Conservation (phyloP, 2,329 filamentous ascomycete genomes). For the Clarireedia sp. region DNA sequence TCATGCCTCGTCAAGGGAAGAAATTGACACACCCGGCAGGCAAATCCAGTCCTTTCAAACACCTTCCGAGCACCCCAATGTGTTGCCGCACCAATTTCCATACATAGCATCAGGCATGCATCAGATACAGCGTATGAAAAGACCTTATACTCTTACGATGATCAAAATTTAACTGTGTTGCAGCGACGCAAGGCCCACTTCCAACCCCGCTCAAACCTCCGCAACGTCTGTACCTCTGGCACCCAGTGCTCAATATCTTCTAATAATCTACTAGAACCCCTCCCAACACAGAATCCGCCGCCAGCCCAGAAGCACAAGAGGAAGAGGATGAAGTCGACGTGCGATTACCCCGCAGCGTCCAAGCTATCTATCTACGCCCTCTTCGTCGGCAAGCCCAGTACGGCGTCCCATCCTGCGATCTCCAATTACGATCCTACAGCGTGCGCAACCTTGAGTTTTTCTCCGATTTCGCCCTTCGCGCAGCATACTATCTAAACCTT, state of each 20-base stretch:
- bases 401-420: constrained; percentile 77
- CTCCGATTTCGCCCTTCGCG: constrained; percentile 85
- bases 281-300: background rate
- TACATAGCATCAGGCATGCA: background rate
- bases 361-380: constrained; percentile 79
- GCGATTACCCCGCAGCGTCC: constrained; percentile 71
- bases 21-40: constrained; percentile 10
- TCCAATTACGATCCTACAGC: constrained; percentile 88
- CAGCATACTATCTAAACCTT: constrained; percentile 87
- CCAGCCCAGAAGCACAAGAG: background rate
- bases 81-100: background rate
- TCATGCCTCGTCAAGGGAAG: background rate
- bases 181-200: background rate
- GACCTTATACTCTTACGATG: too few relatives aligned
- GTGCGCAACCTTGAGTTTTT: constrained; percentile 90
- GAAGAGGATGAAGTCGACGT: constrained; percentile 5
- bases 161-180: background rate
- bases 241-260: background rate
- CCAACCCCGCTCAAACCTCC: background rate
- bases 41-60: constrained; percentile 12
- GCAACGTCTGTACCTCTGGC: background rate
- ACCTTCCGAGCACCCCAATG: constrained; percentile 1
- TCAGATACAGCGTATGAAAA: constrained; percentile 1
- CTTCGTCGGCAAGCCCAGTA: constrained; percentile 66
- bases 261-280: constrained; percentile 7